Conservation (phyloP, 257 asterid genomes). For the Anisodus acutangulus region DNA sequence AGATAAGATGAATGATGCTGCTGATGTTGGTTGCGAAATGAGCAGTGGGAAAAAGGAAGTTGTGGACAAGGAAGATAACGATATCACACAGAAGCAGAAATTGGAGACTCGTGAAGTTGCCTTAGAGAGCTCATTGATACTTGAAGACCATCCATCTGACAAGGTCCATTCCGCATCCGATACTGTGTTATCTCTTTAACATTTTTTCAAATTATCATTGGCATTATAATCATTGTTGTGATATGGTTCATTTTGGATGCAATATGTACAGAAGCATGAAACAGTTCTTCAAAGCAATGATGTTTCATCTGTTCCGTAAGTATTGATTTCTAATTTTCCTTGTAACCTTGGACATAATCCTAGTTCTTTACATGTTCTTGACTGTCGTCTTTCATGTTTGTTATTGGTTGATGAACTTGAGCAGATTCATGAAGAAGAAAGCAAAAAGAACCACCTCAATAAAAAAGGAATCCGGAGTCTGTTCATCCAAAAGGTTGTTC, state of each 20-base stretch:
- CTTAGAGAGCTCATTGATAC: neutral
- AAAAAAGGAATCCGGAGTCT: too few relatives aligned
- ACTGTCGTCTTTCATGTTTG: neutral
- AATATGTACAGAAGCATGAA: slow-evolving; percentile 13
- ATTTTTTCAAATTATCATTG: neutral
- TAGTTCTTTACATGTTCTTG: slow-evolving; percentile 4
- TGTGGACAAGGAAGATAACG: neutral
- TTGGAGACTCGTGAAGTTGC: neutral
- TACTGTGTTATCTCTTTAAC: slow-evolving; percentile 4
- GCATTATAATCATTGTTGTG: neutral
- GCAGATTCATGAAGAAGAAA: too few relatives aligned
- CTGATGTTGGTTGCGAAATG: neutral
- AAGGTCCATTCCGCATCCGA: neutral
- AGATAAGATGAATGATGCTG: neutral
- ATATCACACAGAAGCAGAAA: neutral
- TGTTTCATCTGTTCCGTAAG: slow-evolving; percentile 1
- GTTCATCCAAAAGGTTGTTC: neutral
- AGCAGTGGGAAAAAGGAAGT: neutral
- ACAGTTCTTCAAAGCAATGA: neutral
- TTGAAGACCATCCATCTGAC: slow-evolving; percentile 14
- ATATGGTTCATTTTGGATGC: neutral
- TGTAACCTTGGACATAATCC: neutral
- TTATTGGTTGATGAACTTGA: neutral
- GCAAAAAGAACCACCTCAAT: too few relatives aligned
- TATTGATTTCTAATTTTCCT: neutral